Conservation (phyloP, 106 monocot genomes). For the Dactylorhiza incarnata region DNA sequence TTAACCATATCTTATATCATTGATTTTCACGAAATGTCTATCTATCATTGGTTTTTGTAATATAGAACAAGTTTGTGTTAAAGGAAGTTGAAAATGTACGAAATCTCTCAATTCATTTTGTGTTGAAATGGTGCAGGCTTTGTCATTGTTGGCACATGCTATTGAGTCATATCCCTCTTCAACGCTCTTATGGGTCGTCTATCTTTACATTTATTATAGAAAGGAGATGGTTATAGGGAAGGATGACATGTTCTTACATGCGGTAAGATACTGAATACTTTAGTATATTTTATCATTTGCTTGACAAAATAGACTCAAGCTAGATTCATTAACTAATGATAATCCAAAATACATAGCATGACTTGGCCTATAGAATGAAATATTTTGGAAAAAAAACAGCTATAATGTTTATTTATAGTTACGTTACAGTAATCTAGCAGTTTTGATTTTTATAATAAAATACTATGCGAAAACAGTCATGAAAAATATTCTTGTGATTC, state of each 20-base stretch:
- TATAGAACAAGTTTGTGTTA: neutral
- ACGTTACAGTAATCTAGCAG: too few species aligned
- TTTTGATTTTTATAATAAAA: too few species aligned
- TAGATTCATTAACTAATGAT: too few species aligned
- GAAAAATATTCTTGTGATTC: neutral
- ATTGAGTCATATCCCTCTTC: conserved; percentile 68
- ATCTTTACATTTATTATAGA: conserved; percentile 73
- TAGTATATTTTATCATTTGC: neutral
- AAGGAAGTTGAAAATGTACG: neutral
- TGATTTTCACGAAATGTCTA: neutral
- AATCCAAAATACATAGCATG: too few species aligned
- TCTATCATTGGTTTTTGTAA: neutral
- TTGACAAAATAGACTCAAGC: too few species aligned
- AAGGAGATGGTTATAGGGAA: conserved; percentile 62
- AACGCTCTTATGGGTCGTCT: conserved; percentile 59
- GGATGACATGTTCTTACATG: conserved; percentile 85
- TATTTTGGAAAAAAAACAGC: too few species aligned
- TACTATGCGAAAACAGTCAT: neutral
- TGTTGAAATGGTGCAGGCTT: conserved; percentile 42
- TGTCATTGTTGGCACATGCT: conserved; percentile 56
- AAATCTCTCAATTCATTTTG: neutral
- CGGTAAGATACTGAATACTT: conserved; percentile 37
- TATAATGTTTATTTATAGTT: too few species aligned
- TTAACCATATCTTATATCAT: conserved; percentile 1
- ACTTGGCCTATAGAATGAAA: too few species aligned